Percentiles rank a stretch among this genome's conserved stretches.
Conservation (phyloP, 257 asterid species). For the Avicennia marina region DNA sequence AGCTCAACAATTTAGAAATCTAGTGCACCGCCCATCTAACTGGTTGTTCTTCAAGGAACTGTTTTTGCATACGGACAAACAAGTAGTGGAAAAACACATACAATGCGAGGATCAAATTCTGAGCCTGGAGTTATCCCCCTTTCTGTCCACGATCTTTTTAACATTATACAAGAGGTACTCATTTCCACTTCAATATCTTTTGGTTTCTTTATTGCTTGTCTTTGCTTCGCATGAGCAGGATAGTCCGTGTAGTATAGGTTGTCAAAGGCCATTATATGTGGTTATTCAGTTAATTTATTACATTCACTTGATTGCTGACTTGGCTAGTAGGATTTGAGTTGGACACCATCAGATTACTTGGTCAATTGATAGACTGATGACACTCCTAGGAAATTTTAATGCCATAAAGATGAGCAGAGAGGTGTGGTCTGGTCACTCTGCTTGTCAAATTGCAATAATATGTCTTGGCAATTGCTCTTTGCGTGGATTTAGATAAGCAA, state of each 20-base stretch:
- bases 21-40: conserved; percentile 8
- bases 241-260: background rate
- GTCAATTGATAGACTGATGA: background rate
- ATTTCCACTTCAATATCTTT: background rate
- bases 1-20: background rate
- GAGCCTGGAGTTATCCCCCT: conserved; percentile 96
- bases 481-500: no score
- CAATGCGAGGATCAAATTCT: conserved; percentile 86
- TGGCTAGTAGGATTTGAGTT: conserved; percentile 11
- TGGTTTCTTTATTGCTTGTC: background rate
- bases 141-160: conserved; percentile 72
- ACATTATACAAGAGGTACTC: conserved; percentile 67
- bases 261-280: background rate
- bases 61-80: conserved; percentile 99
- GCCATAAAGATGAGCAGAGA: background rate
- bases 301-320: background rate
- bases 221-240: no score
- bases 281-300: conserved; percentile 10
- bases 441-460: no score
- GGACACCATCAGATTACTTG: background rate
- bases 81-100: conserved; percentile 92
- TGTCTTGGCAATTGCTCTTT: no score
- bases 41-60: conserved; percentile 48
- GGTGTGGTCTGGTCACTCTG: no score
- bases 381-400: background rate